Evolutionary conservation across 441 rosid species (phyloP).

Genomic region (Adansonia rubrostipa): DNA sequence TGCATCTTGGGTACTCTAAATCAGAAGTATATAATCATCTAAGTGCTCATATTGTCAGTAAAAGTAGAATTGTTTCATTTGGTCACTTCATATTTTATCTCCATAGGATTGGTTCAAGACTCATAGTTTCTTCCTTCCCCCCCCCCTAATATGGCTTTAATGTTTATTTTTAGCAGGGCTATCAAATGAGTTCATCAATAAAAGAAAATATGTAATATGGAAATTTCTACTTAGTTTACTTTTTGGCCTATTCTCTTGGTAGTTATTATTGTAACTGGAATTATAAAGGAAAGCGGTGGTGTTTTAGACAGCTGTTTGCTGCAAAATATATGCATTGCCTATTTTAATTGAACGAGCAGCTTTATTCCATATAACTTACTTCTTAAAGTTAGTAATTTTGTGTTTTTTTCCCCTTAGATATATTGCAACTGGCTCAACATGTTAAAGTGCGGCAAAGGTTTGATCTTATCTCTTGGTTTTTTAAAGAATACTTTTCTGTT

Average conservation of each 20-base stretch:
- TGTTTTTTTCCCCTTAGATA: slow-evolving; percentile 50
- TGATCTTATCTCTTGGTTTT: slow-evolving; percentile 30
- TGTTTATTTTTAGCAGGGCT: slow-evolving; percentile 4
- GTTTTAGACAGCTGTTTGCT: slow-evolving; percentile 6
- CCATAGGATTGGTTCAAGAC: not conserved
- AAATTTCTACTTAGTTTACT: slow-evolving; percentile 7
- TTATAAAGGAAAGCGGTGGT: not conserved
- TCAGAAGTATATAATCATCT: not conserved
- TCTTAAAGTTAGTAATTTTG: slow-evolving; percentile 1
- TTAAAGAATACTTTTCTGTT: slow-evolving; percentile 12
- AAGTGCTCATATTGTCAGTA: not conserved
- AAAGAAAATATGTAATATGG: not conserved
- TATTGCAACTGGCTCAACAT: slow-evolving; percentile 66
- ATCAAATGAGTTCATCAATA: not conserved
- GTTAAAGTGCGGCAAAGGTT: slow-evolving; percentile 94
- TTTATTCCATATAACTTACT: not conserved
- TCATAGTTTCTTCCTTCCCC: not conserved
- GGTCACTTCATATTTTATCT: not conserved
- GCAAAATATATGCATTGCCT: not conserved
- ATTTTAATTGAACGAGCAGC: not conserved
- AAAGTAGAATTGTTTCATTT: not conserved
- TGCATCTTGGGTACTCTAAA: not conserved
- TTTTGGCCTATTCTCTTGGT: not conserved
- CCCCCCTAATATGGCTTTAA: not conserved
- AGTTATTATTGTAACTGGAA: not conserved